Percentiles rank a stretch among this genome's conserved stretches.
Conservation (phyloP, 257 asterid genomes). For the Buddleja alternifolia region DNA sequence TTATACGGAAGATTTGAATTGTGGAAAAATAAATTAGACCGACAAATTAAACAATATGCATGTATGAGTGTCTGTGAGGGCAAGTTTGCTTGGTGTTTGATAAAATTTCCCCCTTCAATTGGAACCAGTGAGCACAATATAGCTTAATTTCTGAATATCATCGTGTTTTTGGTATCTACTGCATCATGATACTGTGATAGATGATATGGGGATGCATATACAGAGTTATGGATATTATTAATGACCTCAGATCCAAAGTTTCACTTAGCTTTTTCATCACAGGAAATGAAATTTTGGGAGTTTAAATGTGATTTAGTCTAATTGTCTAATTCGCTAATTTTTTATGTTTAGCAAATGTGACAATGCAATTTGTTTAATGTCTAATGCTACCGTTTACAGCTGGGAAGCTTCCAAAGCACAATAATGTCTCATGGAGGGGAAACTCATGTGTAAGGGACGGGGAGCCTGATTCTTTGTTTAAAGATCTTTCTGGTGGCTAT, state of each 20-base stretch:
- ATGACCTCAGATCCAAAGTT: background rate
- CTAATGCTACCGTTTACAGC: constrained; percentile 51
- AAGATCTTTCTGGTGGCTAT: constrained; percentile 83
- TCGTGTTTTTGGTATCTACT: background rate
- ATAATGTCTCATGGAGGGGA: constrained; percentile 96
- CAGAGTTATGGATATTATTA: too few species aligned
- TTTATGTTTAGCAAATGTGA: background rate
- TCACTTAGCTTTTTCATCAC: background rate
- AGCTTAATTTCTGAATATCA: constrained; percentile 4
- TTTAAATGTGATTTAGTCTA: background rate
- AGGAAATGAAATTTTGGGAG: background rate
- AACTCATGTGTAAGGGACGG: constrained; percentile 85
- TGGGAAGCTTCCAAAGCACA: constrained; percentile 88
- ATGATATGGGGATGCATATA: too few species aligned
- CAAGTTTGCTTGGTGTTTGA: too few species aligned
- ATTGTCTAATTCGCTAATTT: background rate
- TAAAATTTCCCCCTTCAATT: background rate
- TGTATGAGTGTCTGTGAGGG: too few species aligned
- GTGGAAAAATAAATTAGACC: too few species aligned
- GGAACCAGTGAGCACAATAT: background rate
- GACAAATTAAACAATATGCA: too few species aligned
- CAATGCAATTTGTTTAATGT: constrained; percentile 26
- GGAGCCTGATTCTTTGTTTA: constrained; percentile 53
- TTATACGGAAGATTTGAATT: too few species aligned
- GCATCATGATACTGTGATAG: too few species aligned